phyloP scores from a whole-genome alignment of 108 stramenopile genomes.

The Skeletonema marinoi region DNA sequence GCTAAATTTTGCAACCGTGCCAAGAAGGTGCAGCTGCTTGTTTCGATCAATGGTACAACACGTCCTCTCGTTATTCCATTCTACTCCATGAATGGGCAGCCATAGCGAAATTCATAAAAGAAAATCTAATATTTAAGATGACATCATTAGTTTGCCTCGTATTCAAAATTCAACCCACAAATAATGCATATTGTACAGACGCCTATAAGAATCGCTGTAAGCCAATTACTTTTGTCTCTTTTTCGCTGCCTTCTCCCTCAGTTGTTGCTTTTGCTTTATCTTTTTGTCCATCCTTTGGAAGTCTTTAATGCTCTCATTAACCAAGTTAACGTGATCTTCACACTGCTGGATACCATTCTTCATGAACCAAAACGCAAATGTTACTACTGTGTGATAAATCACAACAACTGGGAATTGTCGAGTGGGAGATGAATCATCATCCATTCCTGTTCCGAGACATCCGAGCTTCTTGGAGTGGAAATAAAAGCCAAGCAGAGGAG shows the following conservation, averaged over 20 bases:
- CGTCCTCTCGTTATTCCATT: slow-evolving; percentile 80
- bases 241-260: not conserved
- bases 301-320: slow-evolving; percentile 30
- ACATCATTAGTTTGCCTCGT: not conserved
- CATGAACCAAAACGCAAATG: slow-evolving; percentile 61
- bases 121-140: not conserved
- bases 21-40: slow-evolving; percentile 73
- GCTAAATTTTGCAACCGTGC: slow-evolving; percentile 70
- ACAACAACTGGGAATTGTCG: slow-evolving; percentile 66
- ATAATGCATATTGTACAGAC: not conserved
- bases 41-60: slow-evolving; percentile 70
- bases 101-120: not conserved
- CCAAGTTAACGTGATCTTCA: slow-evolving; percentile 43
- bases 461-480: slow-evolving; percentile 31
- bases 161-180: not conserved
- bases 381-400: slow-evolving; percentile 61
- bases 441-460: slow-evolving; percentile 7
- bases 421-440: not conserved
- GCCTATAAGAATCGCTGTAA: not conserved
- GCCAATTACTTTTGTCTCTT: not conserved
- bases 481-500: slow-evolving; percentile 37
- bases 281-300: slow-evolving; percentile 39
- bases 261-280: slow-evolving; percentile 13
- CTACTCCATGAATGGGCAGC: slow-evolving; percentile 2
- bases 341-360: slow-evolving; percentile 41